Evolutionary conservation across 192 early-diverging fungal species (phyloP), one percentile per base, ranked within the genome.

Genomic region (Coemansia sp.): DNA sequence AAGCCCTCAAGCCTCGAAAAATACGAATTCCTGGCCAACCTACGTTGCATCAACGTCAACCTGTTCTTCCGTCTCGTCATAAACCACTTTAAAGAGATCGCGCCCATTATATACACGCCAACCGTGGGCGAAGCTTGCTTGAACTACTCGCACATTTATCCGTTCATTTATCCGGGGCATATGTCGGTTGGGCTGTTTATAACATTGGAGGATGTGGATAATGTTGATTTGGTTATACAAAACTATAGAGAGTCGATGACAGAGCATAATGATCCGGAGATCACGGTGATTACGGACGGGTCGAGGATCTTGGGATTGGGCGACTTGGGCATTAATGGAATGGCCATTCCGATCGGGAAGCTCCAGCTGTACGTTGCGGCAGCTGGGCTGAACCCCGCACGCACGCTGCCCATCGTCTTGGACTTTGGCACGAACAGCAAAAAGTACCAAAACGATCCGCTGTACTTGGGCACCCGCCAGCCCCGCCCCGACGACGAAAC

Each of bases 261-360:
- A 10, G 83, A 88, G 28, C 63, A 72, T 8, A 67, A 83, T 6
- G 82, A 82, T 24, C 90, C 90, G 1, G 86, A 94, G 60, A 96
- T 98, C 61, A 86, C 89, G 23, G 95, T 98, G 20, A 92, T 98
- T 55, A 93, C 94, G 2, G 95, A 98, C 72, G 94, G 95, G 12
- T 92, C 89, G 15, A 84, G 93, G 51, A 95, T 98, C 62, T 81
- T 98, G 40, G 95, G 95, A 14, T 82, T 96, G 28, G 95, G 95
- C 47, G 95, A 97, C 72, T 83, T 94, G 40, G 95, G 95, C 70
- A 85, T 96, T 48, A 93, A 92, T 63, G 95, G 95, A n/a, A 92
- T 95, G 87, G 92, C 92, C 14, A 98, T 98, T 68, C 91, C 92
- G 20, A 88, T 95, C 21, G 94, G 93, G 61, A 98, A 96, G 73